These are phyloP conservation scores for Lonicera japonica DNA, from an alignment of 129 eudicot species.

Conservation along the genomic window DNA sequence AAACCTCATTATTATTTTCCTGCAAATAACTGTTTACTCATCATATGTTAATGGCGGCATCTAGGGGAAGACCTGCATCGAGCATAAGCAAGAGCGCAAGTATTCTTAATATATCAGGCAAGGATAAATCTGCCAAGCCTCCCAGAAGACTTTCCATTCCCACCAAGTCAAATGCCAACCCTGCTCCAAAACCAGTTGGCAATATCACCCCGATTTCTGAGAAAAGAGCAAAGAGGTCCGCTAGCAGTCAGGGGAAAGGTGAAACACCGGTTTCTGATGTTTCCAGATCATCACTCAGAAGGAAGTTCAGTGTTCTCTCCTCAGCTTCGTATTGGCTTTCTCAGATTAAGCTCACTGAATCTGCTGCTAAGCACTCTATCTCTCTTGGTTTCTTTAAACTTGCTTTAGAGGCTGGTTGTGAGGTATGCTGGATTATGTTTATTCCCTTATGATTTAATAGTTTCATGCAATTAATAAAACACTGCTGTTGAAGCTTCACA, in stretches of 20 bases:
- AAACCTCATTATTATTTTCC: not conserved
- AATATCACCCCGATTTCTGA: slow-evolving; percentile 76
- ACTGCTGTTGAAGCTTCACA: too few species aligned
- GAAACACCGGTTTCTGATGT: slow-evolving; percentile 67
- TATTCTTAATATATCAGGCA: slow-evolving; percentile 60
- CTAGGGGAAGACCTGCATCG: slow-evolving; percentile 57
- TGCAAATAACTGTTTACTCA: not conserved
- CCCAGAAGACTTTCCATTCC: slow-evolving; percentile 84
- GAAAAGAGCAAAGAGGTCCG: slow-evolving; percentile 45
- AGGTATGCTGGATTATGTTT: slow-evolving; percentile 36
- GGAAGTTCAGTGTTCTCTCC: slow-evolving; percentile 53
- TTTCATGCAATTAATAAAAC: not conserved
- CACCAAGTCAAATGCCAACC: slow-evolving; percentile 46
- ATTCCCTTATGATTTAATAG: not conserved
- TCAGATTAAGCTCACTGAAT: slow-evolving; percentile 84
- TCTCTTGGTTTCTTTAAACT: slow-evolving; percentile 94
- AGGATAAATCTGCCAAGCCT: slow-evolving; percentile 82
- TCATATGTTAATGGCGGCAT: slow-evolving; percentile 2
- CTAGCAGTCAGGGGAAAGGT: slow-evolving; percentile 24
- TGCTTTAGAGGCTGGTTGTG: slow-evolving; percentile 76
- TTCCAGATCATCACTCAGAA: slow-evolving; percentile 47
- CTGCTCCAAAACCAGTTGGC: slow-evolving; percentile 48
- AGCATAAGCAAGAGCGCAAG: slow-evolving; percentile 71
- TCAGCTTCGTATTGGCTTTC: slow-evolving; percentile 91
- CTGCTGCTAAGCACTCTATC: slow-evolving; percentile 66